phyloP scores from a whole-genome alignment of 805 yeast species.

The Candida arabinofermentans region DNA sequence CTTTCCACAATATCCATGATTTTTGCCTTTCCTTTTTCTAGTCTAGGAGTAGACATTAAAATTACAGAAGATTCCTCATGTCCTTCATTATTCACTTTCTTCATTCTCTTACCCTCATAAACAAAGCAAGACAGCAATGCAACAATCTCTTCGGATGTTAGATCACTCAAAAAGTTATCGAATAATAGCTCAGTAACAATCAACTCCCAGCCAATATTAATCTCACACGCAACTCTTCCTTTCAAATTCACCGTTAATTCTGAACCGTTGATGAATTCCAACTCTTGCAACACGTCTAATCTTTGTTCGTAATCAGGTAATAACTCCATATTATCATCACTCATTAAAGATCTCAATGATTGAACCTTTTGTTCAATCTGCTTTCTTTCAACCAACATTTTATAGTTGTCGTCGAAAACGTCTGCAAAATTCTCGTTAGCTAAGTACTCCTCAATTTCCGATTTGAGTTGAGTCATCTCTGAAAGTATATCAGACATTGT shows the following conservation, averaged over 20 bases:
- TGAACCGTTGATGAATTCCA: slow-evolving; percentile 74
- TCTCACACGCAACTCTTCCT: slow-evolving; percentile 92
- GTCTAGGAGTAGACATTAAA: slow-evolving; percentile 57
- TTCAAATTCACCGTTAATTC: slow-evolving; percentile 71
- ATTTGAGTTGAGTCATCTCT: slow-evolving; percentile 33
- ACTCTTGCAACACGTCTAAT: slow-evolving; percentile 65
- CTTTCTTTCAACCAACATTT: slow-evolving; percentile 40
- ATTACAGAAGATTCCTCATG: slow-evolving; percentile 29
- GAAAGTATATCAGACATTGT: slow-evolving; percentile 34
- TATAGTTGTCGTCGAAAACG: slow-evolving; percentile 16
- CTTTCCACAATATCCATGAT: slow-evolving; percentile 68
- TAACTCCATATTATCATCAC: slow-evolving; percentile 84
- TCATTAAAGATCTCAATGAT: slow-evolving; percentile 55
- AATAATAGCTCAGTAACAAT: slow-evolving; percentile 83
- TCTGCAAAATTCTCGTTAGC: slow-evolving; percentile 22
- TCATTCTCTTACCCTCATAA: slow-evolving; percentile 68
- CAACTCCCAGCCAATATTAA: slow-evolving; percentile 87
- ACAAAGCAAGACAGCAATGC: slow-evolving; percentile 90
- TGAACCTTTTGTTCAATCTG: slow-evolving; percentile 47
- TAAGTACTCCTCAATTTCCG: slow-evolving; percentile 21
- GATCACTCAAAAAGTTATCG: slow-evolving; percentile 89
- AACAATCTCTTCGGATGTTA: slow-evolving; percentile 95
- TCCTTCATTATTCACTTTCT: slow-evolving; percentile 51
- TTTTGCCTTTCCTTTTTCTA: slow-evolving; percentile 64
- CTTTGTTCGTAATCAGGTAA: slow-evolving; percentile 94